Conservation (phyloP, 139 green algal species). For the Chlamydomonas sp. region DNA sequence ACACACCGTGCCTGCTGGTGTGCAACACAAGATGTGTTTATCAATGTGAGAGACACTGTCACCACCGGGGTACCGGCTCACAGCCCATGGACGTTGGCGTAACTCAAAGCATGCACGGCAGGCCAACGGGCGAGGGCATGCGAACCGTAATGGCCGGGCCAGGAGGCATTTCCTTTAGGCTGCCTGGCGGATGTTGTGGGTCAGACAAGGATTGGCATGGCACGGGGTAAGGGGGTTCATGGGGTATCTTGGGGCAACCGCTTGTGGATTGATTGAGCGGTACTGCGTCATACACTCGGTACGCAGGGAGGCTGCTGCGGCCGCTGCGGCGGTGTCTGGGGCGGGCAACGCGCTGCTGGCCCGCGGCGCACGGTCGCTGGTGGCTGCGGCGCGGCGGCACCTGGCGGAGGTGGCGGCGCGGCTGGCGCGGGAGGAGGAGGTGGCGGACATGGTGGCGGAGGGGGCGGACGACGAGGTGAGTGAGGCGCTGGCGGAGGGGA, state of each 20-base stretch:
- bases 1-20: neutral
- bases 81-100: no score
- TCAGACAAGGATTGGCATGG: no score
- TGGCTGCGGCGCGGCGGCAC: conserved; percentile 9
- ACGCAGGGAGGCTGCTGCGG: neutral
- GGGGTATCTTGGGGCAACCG: no score
- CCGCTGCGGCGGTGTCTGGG: neutral
- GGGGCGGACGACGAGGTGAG: neutral
- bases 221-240: no score
- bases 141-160: no score
- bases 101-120: no score
- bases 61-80: no score
- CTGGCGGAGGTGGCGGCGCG: neutral
- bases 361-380: conserved; percentile 6
- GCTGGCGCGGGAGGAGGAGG: conserved; percentile 9
- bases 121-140: no score
- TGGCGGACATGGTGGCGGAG: conserved; percentile 1
- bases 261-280: neutral
- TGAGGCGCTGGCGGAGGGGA: neutral
- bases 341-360: conserved; percentile 14
- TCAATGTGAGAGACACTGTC: no score
- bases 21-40: no score
- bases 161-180: no score
- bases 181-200: no score
- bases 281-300: neutral